Percentiles rank a stretch among this genome's conserved stretches.
phyloP scores from a whole-genome alignment of 164 flowering plant genomes.

The Chimonanthus salicifolius region DNA sequence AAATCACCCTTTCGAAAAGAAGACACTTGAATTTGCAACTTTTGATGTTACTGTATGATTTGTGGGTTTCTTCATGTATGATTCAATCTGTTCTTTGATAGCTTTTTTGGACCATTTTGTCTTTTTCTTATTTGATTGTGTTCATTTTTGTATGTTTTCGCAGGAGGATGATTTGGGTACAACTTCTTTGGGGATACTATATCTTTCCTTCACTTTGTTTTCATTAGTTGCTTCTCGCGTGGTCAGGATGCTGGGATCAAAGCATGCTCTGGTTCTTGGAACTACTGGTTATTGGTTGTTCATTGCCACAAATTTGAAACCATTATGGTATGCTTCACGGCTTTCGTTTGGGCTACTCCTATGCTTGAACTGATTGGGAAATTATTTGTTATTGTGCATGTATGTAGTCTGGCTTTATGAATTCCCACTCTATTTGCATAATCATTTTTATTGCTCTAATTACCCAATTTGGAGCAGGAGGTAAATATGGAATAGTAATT shows the following conservation, averaged over 20 bases:
- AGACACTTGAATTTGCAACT: background rate
- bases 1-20: background rate
- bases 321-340: conserved; percentile 51
- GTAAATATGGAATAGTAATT: background rate
- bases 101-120: background rate
- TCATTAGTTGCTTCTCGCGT: conserved; percentile 72
- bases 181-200: conserved; percentile 76
- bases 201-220: conserved; percentile 71
- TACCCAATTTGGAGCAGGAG: background rate
- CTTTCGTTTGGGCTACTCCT: background rate
- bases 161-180: conserved; percentile 78
- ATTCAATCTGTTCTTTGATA: background rate
- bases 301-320: conserved; percentile 81
- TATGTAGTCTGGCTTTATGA: background rate
- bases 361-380: background rate
- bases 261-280: conserved; percentile 77
- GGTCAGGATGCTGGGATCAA: conserved; percentile 69
- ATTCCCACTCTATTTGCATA: background rate
- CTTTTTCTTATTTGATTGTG: background rate
- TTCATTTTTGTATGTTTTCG: background rate
- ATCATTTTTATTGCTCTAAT: background rate
- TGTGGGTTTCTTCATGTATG: background rate
- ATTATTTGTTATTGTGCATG: background rate
- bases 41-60: too few relatives aligned
- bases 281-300: conserved; percentile 93